Percentiles rank a stretch among this genome's conserved stretches.
phyloP scores from a whole-genome alignment of 805 yeast species.

The Lipomyces mesembrius region DNA sequence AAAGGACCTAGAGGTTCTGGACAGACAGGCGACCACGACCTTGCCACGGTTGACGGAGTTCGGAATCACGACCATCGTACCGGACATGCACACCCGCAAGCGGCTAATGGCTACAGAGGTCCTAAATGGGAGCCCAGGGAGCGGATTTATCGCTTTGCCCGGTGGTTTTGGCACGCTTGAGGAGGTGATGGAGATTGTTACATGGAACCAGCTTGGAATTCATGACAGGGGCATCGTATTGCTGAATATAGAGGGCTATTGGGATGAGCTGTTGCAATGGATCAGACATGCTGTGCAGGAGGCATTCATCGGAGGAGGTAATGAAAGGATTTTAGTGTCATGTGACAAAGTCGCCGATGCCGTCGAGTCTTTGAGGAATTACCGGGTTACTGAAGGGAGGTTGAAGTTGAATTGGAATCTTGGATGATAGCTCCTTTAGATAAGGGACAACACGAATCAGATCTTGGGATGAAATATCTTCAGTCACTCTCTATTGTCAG shows the following conservation, averaged over 20 bases:
- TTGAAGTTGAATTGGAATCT: constrained; percentile 70
- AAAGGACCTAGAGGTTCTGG: neutral
- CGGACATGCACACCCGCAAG: constrained; percentile 90
- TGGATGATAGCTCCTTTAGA: neutral
- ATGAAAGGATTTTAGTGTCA: constrained; percentile 69
- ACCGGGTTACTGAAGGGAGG: constrained; percentile 71
- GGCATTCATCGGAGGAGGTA: constrained; percentile 71
- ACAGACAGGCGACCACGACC: neutral
- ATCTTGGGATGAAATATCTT: too few relatives aligned
- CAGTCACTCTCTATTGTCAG: too few relatives aligned
- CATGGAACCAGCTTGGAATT: constrained; percentile 89
- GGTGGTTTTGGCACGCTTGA: constrained; percentile 93
- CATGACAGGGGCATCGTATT: constrained; percentile 80
- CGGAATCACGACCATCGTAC: constrained; percentile 79
- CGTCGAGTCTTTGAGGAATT: constrained; percentile 61
- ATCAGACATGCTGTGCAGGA: constrained; percentile 60
- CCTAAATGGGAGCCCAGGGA: constrained; percentile 36
- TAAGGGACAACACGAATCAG: too few relatives aligned
- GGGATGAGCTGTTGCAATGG: constrained; percentile 68
- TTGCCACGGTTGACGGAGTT: constrained; percentile 44
- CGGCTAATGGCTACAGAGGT: constrained; percentile 83
- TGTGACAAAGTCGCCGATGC: constrained; percentile 74
- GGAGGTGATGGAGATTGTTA: constrained; percentile 85
- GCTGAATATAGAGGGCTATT: constrained; percentile 80
- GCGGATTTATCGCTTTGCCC: constrained; percentile 85